Percentiles rank a stretch among this genome's conserved stretches.
These are phyloP conservation scores for Talaromyces wortmannii DNA, from an alignment of 495 filamentous ascomycete genomes.

Conservation along the genomic window DNA sequence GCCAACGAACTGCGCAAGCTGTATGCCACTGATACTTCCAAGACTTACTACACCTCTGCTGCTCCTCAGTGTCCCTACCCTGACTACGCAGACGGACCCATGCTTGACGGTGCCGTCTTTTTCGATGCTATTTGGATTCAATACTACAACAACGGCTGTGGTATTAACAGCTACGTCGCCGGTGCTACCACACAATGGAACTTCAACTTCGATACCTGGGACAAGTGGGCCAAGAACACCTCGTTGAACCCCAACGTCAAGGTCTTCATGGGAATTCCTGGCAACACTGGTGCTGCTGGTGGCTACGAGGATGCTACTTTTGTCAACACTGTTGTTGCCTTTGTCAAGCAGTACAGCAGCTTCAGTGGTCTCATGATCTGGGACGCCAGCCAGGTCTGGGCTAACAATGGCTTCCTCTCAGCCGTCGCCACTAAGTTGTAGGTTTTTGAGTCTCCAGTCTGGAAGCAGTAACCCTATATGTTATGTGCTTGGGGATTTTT, in stretches of 20 bases:
- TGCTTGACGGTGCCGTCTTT: slow-evolving; percentile 42
- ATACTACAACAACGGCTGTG: slow-evolving; percentile 74
- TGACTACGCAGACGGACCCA: slow-evolving; percentile 50
- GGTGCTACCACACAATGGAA: slow-evolving; percentile 40
- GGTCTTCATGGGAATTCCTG: slow-evolving; percentile 61
- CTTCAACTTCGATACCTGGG: slow-evolving; percentile 68
- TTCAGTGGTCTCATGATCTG: slow-evolving; percentile 70
- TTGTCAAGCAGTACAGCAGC: slow-evolving; percentile 45
- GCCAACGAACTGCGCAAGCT: slow-evolving; percentile 46
- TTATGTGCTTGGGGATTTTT: too few relatives aligned
- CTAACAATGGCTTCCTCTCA: slow-evolving; percentile 50
- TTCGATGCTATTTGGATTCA: slow-evolving; percentile 65
- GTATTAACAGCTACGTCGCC: slow-evolving; percentile 43
- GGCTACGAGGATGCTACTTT: slow-evolving; percentile 46
- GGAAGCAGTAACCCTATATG: too few relatives aligned
- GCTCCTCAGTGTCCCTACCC: slow-evolving; percentile 65
- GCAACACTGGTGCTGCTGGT: slow-evolving; percentile 46
- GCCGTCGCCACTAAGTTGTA: slow-evolving; percentile 11
- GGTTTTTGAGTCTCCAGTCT: too few relatives aligned
- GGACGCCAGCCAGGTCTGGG: slow-evolving; percentile 58
- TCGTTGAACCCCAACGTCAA: slow-evolving; percentile 58
- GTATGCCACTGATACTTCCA: slow-evolving; percentile 42
- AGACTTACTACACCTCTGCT: slow-evolving; percentile 53
- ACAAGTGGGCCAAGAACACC: slow-evolving; percentile 58
- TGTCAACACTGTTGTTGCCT: slow-evolving; percentile 41